Evolutionary conservation across 768 basidiomycete genomes (phyloP), one percentile per base, ranked within the genome.

Genomic region (Lactarius indigo): DNA sequence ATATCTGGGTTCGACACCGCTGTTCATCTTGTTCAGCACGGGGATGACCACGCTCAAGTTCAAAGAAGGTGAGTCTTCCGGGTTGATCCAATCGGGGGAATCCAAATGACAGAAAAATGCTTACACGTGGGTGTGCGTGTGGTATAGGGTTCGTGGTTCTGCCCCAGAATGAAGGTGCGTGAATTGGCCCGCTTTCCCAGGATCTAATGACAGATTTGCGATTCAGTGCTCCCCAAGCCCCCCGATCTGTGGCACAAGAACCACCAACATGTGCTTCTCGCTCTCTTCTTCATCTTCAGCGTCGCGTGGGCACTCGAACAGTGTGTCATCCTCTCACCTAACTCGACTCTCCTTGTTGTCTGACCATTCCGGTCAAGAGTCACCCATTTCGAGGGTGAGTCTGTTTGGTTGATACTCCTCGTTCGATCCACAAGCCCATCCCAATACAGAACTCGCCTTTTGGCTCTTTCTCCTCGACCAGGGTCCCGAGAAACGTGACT

Each of bases 391-490:
- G 91, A 94, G 86, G 90, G 90, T 86, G 70, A 39, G 72, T 57
- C n/a, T n/a, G n/a, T n/a, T n/a, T n/a, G n/a, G n/a, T n/a, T n/a
- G n/a, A n/a, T n/a, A n/a, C n/a, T n/a, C n/a, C n/a, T n/a, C n/a
- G n/a, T n/a, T n/a, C n/a, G n/a, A n/a, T n/a, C n/a, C n/a, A n/a
- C n/a, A n/a, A n/a, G n/a, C n/a, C n/a, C n/a, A n/a, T n/a, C n/a
- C n/a, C n/a, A n/a, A n/a, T n/a, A n/a, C n/a, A 91, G 91, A 92
- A 74, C 81, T 93, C 17, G 80, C 87, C 0, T 93, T 92, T 72
- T 94, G 92, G 92, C 73, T 93, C 33, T 94, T 93, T 75, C 82
- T 94, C 26, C 81, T 92, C 35, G 84, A 91, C 69, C 91, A 92
- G 76, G 88, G 88, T 4, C 88, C 88, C 0, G 77, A 80, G 54